Evolutionary conservation across 306 rosid genomes (phyloP).

Genomic region (Trifolium dubium): DNA sequence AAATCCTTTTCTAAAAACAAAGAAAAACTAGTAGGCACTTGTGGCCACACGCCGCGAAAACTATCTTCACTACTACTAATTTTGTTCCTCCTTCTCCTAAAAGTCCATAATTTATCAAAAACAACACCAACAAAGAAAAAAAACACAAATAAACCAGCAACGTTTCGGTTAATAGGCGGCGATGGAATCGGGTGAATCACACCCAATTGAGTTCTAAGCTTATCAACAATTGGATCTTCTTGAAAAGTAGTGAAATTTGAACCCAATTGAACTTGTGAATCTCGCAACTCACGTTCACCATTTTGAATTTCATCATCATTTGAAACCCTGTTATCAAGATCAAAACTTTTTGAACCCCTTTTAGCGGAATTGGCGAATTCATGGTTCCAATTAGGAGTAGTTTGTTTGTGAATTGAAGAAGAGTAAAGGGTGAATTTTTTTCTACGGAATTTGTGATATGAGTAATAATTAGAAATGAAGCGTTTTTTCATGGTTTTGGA

Average conservation of each 20-base stretch:
- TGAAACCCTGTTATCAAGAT: slow-evolving; percentile 52
- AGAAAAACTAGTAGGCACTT: slow-evolving; percentile 93
- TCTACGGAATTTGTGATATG: slow-evolving; percentile 40
- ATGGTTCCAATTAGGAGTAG: slow-evolving; percentile 18
- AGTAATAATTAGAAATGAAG: slow-evolving; percentile 37
- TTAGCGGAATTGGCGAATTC: slow-evolving; percentile 50
- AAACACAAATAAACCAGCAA: slow-evolving; percentile 75
- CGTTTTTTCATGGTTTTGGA: slow-evolving; percentile 49
- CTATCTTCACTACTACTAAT: slow-evolving; percentile 46
- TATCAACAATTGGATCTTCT: slow-evolving; percentile 91
- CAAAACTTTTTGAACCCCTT: slow-evolving; percentile 56
- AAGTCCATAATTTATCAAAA: slow-evolving; percentile 88
- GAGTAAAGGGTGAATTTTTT: slow-evolving; percentile 50
- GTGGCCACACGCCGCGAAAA: slow-evolving; percentile 82
- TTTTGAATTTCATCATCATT: slow-evolving; percentile 47
- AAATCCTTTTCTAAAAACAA: slow-evolving; percentile 90
- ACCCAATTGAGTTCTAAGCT: slow-evolving; percentile 92
- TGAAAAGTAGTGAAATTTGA: slow-evolving; percentile 68
- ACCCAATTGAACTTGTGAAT: slow-evolving; percentile 56
- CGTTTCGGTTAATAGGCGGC: slow-evolving; percentile 83
- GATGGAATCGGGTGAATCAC: slow-evolving; percentile 94
- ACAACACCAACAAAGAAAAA: slow-evolving; percentile 92
- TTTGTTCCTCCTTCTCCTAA: slow-evolving; percentile 62
- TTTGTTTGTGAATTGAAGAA: slow-evolving; percentile 44
- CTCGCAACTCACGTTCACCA: slow-evolving; percentile 34